Conservation (phyloP, 116 monocot genomes). For the Dioscorea cayenensis region DNA sequence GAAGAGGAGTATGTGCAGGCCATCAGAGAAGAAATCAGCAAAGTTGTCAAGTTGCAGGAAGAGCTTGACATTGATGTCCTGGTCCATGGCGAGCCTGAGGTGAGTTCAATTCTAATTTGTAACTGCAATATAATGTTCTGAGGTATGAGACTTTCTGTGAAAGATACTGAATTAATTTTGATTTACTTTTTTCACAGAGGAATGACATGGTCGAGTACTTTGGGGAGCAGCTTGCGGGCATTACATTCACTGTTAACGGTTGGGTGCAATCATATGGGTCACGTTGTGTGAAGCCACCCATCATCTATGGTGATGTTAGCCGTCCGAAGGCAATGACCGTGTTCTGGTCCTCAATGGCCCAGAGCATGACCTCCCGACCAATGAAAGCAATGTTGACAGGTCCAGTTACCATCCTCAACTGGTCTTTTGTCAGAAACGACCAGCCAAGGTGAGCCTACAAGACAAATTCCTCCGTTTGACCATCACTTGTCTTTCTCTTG, state of each 20-base stretch:
- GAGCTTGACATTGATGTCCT: conserved; percentile 75
- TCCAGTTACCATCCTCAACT: conserved; percentile 47
- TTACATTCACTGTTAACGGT: conserved; percentile 37
- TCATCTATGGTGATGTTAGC: conserved; percentile 43
- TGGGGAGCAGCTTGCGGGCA: conserved; percentile 33
- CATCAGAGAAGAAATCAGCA: conserved; percentile 61
- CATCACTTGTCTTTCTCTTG: not conserved
- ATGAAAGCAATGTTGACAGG: conserved; percentile 47
- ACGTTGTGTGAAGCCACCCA: conserved; percentile 37
- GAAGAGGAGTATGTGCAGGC: conserved; percentile 48
- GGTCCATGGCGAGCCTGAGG: conserved; percentile 54
- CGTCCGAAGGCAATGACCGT: conserved; percentile 37
- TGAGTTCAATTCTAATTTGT: not conserved
- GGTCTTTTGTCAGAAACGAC: conserved; percentile 38
- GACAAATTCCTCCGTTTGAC: not conserved
- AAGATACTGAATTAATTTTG: too few species aligned
- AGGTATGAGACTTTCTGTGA: too few species aligned
- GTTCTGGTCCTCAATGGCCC: conserved; percentile 39
- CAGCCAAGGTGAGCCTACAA: conserved; percentile 21
- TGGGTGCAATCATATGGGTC: conserved; percentile 52
- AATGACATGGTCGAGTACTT: conserved; percentile 65
- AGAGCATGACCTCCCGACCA: conserved; percentile 38
- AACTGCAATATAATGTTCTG: too few species aligned
- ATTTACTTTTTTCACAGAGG: conserved; percentile 17
- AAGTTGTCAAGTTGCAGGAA: conserved; percentile 50